Evolutionary conservation across 345 rosid species (phyloP).

Genomic region (Alliaria petiolata): DNA sequence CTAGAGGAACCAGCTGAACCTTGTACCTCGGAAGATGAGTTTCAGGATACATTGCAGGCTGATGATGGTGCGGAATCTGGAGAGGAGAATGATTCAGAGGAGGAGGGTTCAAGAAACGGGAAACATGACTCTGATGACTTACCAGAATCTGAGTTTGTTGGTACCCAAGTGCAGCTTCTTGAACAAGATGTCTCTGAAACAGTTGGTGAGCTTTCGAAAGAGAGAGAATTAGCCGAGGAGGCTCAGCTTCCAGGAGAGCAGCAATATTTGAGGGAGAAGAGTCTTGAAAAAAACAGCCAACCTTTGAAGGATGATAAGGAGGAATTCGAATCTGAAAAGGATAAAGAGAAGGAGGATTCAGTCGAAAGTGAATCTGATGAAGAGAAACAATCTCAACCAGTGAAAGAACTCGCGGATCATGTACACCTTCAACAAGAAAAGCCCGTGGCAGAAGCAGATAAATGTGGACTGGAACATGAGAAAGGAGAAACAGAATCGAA

Average conservation of each 20-base stretch:
- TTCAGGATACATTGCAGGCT: slow-evolving; percentile 28
- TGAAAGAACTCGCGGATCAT: slow-evolving; percentile 31
- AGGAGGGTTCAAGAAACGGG: slow-evolving; percentile 25
- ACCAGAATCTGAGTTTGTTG: slow-evolving; percentile 21
- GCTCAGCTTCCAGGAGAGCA: slow-evolving; percentile 18
- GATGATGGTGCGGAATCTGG: slow-evolving; percentile 28
- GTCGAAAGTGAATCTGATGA: slow-evolving; percentile 35
- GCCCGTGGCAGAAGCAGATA: slow-evolving; percentile 31
- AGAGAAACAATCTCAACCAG: slow-evolving; percentile 34
- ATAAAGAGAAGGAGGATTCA: slow-evolving; percentile 28
- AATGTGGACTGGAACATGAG: slow-evolving; percentile 35
- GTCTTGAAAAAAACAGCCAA: slow-evolving; percentile 1
- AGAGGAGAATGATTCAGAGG: slow-evolving; percentile 27
- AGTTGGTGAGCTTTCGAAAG: slow-evolving; percentile 33
- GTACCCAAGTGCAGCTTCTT: slow-evolving; percentile 27
- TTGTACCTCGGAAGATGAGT: slow-evolving; percentile 37
- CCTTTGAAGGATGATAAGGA: slow-evolving; percentile 35
- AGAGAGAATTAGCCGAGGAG: slow-evolving; percentile 29
- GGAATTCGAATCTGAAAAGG: too few species aligned
- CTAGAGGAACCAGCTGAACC: slow-evolving; percentile 26
- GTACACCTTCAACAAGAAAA: slow-evolving; percentile 34
- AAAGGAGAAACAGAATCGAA: slow-evolving; percentile 35
- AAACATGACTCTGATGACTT: slow-evolving; percentile 35
- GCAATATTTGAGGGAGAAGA: slow-evolving; percentile 28
- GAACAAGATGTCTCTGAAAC: slow-evolving; percentile 20